These are phyloP conservation scores for Cyberlindnera maritima DNA, from an alignment of 805 yeast species.

Conservation along the genomic window DNA sequence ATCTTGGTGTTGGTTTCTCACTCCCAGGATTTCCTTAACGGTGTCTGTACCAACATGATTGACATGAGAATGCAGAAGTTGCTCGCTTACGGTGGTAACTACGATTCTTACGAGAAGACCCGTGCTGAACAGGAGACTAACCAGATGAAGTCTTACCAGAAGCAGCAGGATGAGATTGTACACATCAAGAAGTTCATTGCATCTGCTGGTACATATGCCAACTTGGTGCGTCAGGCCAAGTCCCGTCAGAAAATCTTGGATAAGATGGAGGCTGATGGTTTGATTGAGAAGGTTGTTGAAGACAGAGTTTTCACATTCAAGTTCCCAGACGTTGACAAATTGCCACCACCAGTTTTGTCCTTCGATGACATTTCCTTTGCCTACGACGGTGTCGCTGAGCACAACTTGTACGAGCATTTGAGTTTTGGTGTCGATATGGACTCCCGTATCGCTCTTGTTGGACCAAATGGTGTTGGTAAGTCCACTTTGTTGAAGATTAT, in stretches of 20 bases:
- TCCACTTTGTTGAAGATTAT: slow-evolving; percentile 92
- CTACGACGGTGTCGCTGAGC: slow-evolving; percentile 78
- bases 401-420: slow-evolving; percentile 84
- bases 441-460: slow-evolving; percentile 95
- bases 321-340: slow-evolving; percentile 92
- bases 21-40: slow-evolving; percentile 98
- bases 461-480: slow-evolving; percentile 99
- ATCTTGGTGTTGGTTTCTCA: slow-evolving; percentile 93
- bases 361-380: slow-evolving; percentile 94
- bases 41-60: slow-evolving; percentile 97
- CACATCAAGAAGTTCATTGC: slow-evolving; percentile 99
- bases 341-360: slow-evolving; percentile 98
- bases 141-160: slow-evolving; percentile 95
- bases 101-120: slow-evolving; percentile 94
- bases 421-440: slow-evolving; percentile 99
- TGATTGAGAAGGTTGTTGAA: slow-evolving; percentile 85
- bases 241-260: slow-evolving; percentile 98
- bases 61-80: slow-evolving; percentile 89
- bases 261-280: slow-evolving; percentile 99
- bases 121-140: slow-evolving; percentile 91
- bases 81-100: slow-evolving; percentile 91
- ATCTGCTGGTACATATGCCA: slow-evolving; percentile 99
- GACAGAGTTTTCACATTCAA: slow-evolving; percentile 93
- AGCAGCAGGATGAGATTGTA: slow-evolving; percentile 98
- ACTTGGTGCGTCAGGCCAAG: slow-evolving; percentile 97